Base-by-base conservation (phyloP, 441 rosid species). In the Theobroma grandiflorum region DNA sequence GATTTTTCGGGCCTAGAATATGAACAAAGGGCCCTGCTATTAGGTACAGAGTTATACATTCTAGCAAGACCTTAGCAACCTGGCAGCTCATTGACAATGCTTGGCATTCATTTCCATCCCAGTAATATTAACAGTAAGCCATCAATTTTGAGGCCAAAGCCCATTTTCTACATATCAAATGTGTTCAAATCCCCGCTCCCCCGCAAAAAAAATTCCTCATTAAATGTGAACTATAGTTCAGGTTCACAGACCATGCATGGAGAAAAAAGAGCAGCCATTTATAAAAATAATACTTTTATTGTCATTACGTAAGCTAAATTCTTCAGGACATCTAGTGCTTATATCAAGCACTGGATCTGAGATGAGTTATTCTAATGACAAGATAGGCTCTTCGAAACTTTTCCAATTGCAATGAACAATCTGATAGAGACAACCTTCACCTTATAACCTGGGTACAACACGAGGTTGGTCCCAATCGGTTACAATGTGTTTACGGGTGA, bases 391-490 rank as follows among this genome's bases (percentile, higher is more conserved):
- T 43, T 8, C 8, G 26, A 43, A 61, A 42, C 11, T 9, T 33
- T 35, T 4, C 31, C 59, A 20, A 33, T 74, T 22, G 22, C 52
- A 26, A 58, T 7, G 10, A 9, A 16, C n/a, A 58, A 9, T 63
- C 18, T 2, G 12, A 35, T 0, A 33, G 57, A 20, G 5, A 43
- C 68, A 45, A 18, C 6, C 31, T 26, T 26, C n/a, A 20, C 63
- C 52, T 88, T 85, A 96, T 18, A 96, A 72, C 87, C 93, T 90
- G 55, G 98, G 81, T 2, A 74, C 63, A 40, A 77, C 50, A 11
- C 83, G 90, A 59, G 92, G 96, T 79, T 15, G 31, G 82, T 95
- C 97, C 97, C 95, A 93, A 38, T 93, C 93, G 0, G 99, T 69
- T 55, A 79, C 75, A 38, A 97, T 83, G 84, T 94, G 99, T 84